Evolutionary conservation across 805 yeast species (phyloP).

Genomic region (Candida boleticola): DNA sequence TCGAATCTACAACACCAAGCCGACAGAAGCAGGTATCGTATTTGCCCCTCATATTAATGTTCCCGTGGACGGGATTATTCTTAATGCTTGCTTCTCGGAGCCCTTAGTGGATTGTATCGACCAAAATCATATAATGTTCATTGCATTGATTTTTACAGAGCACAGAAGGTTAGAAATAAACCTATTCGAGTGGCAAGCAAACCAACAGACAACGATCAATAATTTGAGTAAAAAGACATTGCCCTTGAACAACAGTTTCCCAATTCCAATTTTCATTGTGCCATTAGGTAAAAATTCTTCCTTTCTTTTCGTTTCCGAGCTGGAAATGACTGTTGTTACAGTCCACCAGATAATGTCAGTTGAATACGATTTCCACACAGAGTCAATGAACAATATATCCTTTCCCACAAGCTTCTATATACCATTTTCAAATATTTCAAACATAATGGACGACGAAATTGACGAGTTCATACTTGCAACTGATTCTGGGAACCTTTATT

Average conservation of each 20-base stretch:
- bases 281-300: constrained; percentile 36
- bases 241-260: constrained; percentile 38
- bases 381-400: constrained; percentile 19
- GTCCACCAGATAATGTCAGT: constrained; percentile 49
- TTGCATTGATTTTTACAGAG: constrained; percentile 36
- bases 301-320: constrained; percentile 38
- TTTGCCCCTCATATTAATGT: constrained; percentile 39
- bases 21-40: constrained; percentile 35
- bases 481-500: constrained; percentile 33
- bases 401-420: constrained; percentile 42
- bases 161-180: constrained; percentile 34
- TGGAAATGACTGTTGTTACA: constrained; percentile 33
- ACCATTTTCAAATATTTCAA: constrained; percentile 20
- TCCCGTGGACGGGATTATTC: constrained; percentile 37
- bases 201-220: constrained; percentile 25
- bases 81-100: constrained; percentile 43
- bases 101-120: constrained; percentile 23
- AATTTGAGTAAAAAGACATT: constrained; percentile 34
- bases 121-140: constrained; percentile 30
- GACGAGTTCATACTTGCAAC: constrained; percentile 35
- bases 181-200: constrained; percentile 40
- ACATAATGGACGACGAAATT: not conserved
- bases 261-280: constrained; percentile 41
- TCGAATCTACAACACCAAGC: constrained; percentile 34
- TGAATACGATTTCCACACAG: constrained; percentile 32